Evolutionary conservation across 2,329 filamentous ascomycete species (phyloP), one percentile per base, ranked within the genome.

Genomic region (Parafenestella ontariensis): DNA sequence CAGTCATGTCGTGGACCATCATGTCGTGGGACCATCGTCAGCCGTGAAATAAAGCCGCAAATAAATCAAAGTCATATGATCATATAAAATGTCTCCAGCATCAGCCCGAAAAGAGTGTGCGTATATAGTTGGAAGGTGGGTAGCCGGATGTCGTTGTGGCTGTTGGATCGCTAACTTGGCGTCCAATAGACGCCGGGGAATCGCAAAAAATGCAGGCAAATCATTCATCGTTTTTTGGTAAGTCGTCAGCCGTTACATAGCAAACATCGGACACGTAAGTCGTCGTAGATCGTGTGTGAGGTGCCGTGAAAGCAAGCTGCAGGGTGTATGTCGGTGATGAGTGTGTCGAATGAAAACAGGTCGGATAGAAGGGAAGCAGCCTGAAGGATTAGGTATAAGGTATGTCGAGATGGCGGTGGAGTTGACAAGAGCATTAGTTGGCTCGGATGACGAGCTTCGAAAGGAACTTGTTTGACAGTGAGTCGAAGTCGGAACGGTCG

Each of bases 371-470:
- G 40, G 56, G 60, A 39, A 55, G 56, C 52, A 59, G 53, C 50
- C 47, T 46, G 57, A 45, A 58, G 44, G 60, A 54, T 55, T 58
- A 26, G 42, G 44, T 34, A 31, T 56, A 34, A 33, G 56, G 31
- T n/a, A 59, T 42, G 31, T 45, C 31, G 39, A 47, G 43, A 46
- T 17, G 36, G 20, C 20, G 39, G 20, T 26, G 39, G 9, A 29
- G 39, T 39, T 26, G 46, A 54, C 15, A 23, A 33, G 20, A 41
- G 17, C 42, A 40, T 59, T 83, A 96, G 81, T 96, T 96, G 71
- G 94, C 91, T 68, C 94, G 92, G 77, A 97, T 96, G 75, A 97
- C 93, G 71, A 98, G 86, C 80, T 96, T 96, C 33, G 93, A 96
- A 66, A 97, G 81, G 82, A 98, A 97, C 82, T 97, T 98, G 83